Percentiles rank a stretch among this genome's conserved stretches.
Conservation (phyloP, 2,329 filamentous ascomycete species). For the Metarhizium rileyi region DNA sequence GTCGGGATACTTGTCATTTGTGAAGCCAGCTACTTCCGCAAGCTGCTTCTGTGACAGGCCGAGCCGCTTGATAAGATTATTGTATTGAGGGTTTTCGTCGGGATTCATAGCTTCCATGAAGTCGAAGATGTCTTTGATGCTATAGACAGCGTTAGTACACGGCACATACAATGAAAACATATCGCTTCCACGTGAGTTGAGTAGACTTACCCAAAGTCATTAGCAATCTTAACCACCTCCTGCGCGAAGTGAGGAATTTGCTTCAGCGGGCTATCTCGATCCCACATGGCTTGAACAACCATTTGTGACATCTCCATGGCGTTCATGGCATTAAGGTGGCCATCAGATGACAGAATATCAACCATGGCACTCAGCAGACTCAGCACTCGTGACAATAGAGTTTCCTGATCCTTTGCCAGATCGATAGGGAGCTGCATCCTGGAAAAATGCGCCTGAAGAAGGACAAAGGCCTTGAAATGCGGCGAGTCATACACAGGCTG, state of each 20-base stretch:
- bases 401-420: slow-evolving; percentile 88
- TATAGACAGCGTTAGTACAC: slow-evolving; percentile 28
- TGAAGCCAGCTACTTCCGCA: slow-evolving; percentile 84
- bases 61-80: slow-evolving; percentile 65
- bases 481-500: slow-evolving; percentile 82
- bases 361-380: slow-evolving; percentile 86
- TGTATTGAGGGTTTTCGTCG: slow-evolving; percentile 78
- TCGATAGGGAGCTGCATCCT: slow-evolving; percentile 95
- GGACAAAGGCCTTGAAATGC: slow-evolving; percentile 96
- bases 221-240: slow-evolving; percentile 73
- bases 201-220: slow-evolving; percentile 59
- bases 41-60: slow-evolving; percentile 74
- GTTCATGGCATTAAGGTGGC: slow-evolving; percentile 92
- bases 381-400: slow-evolving; percentile 74
- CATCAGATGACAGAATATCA: slow-evolving; percentile 90
- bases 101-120: slow-evolving; percentile 99
- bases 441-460: slow-evolving; percentile 94
- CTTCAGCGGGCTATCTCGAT: slow-evolving; percentile 90
- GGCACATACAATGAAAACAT: background rate
- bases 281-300: slow-evolving; percentile 99
- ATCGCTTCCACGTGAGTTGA: background rate
- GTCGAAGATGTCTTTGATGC: slow-evolving; percentile 88
- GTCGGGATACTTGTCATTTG: slow-evolving; percentile 93
- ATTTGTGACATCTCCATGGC: slow-evolving; percentile 99
- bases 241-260: slow-evolving; percentile 93